Evolutionary conservation across 352 stramenopile genomes (phyloP).

Genomic region (Phytophthora ramorum): DNA sequence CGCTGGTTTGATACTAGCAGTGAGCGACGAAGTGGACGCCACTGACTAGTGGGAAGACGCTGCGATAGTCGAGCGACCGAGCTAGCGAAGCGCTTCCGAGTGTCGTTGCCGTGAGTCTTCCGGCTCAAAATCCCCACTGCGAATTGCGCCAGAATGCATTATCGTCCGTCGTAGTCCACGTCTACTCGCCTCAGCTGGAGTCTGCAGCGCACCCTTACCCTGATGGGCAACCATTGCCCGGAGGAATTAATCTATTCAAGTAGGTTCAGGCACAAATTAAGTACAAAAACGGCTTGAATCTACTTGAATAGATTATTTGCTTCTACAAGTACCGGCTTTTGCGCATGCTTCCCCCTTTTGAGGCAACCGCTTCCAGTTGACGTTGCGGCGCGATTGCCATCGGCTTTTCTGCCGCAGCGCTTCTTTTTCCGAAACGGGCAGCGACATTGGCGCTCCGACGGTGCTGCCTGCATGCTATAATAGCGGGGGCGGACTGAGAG

Average conservation of each 20-base stretch:
- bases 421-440: conserved; percentile 31
- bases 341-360: neutral
- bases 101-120: conserved; percentile 20
- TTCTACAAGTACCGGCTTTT: too few relatives aligned
- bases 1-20: conserved; percentile 31
- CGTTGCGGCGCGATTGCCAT: conserved; percentile 1
- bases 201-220: too few relatives aligned
- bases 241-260: too few relatives aligned
- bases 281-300: neutral
- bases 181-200: conserved; percentile 11
- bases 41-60: conserved; percentile 36
- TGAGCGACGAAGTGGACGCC: conserved; percentile 15
- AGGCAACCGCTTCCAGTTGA: conserved; percentile 11
- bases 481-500: neutral
- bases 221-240: too few relatives aligned
- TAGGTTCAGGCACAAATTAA: neutral
- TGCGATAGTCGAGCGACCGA: conserved; percentile 5
- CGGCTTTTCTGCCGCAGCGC: conserved; percentile 15
- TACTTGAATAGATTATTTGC: too few relatives aligned
- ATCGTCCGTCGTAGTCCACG: conserved; percentile 36
- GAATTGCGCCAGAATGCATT: conserved; percentile 21
- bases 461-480: neutral
- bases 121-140: conserved; percentile 36
- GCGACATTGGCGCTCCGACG: conserved; percentile 14
- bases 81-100: conserved; percentile 18